A percentile compares a stretch with the other conserved stretches of the same genome.
phyloP scores from a whole-genome alignment of 768 basidiomycete species.

The Asterophora lycoperdoides region DNA sequence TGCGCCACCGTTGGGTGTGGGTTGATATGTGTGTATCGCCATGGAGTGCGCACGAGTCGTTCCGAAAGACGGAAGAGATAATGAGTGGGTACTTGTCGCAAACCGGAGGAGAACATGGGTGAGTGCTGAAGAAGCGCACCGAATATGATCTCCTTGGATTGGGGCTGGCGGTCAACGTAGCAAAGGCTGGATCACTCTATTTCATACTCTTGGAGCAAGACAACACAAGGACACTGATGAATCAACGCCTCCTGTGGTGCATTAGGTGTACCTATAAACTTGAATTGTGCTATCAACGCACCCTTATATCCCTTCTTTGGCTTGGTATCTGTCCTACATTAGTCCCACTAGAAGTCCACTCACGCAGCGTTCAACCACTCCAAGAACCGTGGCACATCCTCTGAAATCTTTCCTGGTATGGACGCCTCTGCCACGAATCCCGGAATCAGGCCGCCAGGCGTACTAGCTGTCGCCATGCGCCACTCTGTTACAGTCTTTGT shows the following conservation, averaged over 20 bases:
- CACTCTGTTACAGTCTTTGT: slow-evolving; percentile 46
- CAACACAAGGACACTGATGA: slow-evolving; percentile 70
- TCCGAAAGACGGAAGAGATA: not conserved
- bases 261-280: too few species aligned
- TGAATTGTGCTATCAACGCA: too few species aligned
- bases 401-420: slow-evolving; percentile 59
- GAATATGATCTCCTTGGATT: slow-evolving; percentile 94
- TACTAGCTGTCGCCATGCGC: slow-evolving; percentile 77
- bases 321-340: too few species aligned
- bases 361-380: slow-evolving; percentile 51
- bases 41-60: slow-evolving; percentile 30
- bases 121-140: slow-evolving; percentile 72
- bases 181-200: slow-evolving; percentile 83
- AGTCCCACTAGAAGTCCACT: too few species aligned
- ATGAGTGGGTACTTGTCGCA: slow-evolving; percentile 60
- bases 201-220: slow-evolving; percentile 89
- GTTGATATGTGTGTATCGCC: slow-evolving; percentile 84
- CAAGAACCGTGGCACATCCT: slow-evolving; percentile 73
- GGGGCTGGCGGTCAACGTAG: slow-evolving; percentile 68
- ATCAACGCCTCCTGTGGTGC: too few species aligned
- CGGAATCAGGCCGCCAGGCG: slow-evolving; percentile 67
- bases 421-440: slow-evolving; percentile 56
- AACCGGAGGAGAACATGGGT: slow-evolving; percentile 43
- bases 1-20: slow-evolving; percentile 47
- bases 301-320: too few species aligned